Percentiles rank a stretch among this genome's conserved stretches.
Evolutionary conservation across 2,329 filamentous ascomycete genomes (phyloP).

Genomic region (Neofusicoccum sp.): DNA sequence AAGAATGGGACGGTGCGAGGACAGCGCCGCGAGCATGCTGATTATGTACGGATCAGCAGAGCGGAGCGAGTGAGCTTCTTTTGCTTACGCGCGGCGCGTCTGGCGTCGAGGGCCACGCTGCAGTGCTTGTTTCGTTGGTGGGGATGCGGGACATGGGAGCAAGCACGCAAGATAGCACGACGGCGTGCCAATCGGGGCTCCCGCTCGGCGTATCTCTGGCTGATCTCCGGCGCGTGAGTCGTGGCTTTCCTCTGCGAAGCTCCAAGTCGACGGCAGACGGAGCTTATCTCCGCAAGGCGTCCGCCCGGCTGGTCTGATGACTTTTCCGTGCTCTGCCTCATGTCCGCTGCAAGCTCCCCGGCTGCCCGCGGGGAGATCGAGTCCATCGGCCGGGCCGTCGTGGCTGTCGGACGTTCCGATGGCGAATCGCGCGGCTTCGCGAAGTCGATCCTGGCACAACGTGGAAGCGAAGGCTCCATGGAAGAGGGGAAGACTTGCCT

Average conservation of each 20-base stretch:
- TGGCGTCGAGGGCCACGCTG: background rate
- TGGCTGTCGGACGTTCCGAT: slow-evolving; percentile 3
- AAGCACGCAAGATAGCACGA: slow-evolving; percentile 15
- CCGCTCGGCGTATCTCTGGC: slow-evolving; percentile 4
- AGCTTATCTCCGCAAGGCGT: background rate
- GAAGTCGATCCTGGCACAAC: background rate
- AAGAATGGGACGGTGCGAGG: background rate
- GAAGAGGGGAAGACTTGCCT: no score
- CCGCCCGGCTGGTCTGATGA: background rate
- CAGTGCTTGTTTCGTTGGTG: slow-evolving; percentile 6
- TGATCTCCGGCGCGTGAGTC: background rate
- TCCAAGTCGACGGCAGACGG: background rate
- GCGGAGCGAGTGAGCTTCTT: background rate
- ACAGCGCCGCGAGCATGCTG: background rate
- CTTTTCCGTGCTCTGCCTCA: background rate
- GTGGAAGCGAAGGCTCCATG: no score
- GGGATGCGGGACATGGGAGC: background rate
- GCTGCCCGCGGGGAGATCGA: background rate
- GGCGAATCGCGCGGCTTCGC: background rate
- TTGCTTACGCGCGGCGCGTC: background rate
- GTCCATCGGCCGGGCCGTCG: background rate
- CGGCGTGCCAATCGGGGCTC: background rate
- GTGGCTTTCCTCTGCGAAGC: background rate
- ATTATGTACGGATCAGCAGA: background rate
- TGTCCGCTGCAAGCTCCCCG: background rate